Evolutionary conservation across 768 basidiomycete genomes (phyloP).

Genomic region (Kwoniella europaea): DNA sequence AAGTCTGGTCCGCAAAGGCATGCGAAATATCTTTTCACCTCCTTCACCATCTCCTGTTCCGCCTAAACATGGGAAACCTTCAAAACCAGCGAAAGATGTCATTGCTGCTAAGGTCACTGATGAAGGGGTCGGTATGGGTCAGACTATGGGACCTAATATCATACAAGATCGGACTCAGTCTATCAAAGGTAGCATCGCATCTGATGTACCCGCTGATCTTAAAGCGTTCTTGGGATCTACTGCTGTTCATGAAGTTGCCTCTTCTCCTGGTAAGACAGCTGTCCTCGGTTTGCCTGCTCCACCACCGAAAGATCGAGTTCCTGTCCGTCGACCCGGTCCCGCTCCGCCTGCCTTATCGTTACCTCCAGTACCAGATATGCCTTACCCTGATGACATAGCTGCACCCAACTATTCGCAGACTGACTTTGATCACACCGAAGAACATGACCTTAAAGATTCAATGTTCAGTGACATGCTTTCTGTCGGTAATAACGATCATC

Average conservation of each 20-base stretch:
- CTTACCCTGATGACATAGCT: background rate
- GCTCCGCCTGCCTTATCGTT: conserved; percentile 37
- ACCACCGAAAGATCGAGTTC: conserved; percentile 23
- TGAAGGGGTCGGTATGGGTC: conserved; percentile 20
- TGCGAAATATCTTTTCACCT: conserved; percentile 48
- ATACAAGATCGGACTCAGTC: conserved; percentile 6
- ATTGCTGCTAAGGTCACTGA: conserved; percentile 21
- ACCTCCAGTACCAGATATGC: conserved; percentile 20
- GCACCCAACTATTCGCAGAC: background rate
- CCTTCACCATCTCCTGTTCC: conserved; percentile 43
- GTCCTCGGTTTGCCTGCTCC: conserved; percentile 37
- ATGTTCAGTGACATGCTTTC: conserved; percentile 24
- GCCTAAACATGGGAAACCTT: conserved; percentile 12
- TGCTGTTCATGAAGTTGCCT: conserved; percentile 2
- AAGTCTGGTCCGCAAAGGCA: conserved; percentile 48
- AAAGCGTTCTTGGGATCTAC: conserved; percentile 16
- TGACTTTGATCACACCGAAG: conserved; percentile 8
- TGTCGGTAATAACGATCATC: conserved; percentile 22
- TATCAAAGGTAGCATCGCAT: conserved; percentile 7
- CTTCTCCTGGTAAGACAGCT: conserved; percentile 12
- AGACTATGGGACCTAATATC: conserved; percentile 15
- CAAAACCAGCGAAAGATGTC: background rate
- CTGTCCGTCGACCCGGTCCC: conserved; percentile 29
- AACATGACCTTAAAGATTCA: conserved; percentile 14
- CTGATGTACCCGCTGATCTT: conserved; percentile 32